Evolutionary conservation across 306 rosid species (phyloP).

Genomic region (Lathyrus oleraceus): DNA sequence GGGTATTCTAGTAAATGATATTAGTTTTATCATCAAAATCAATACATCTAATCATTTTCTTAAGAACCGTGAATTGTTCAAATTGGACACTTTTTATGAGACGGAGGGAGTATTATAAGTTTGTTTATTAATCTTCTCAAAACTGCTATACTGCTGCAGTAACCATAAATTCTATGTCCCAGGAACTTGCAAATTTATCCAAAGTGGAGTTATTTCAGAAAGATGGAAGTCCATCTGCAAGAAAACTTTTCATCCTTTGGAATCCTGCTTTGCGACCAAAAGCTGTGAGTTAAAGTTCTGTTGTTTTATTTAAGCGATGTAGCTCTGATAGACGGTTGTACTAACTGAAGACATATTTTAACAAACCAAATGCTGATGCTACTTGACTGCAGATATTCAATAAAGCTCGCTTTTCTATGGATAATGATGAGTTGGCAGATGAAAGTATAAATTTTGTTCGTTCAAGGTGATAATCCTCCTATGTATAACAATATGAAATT

Average conservation of each 20-base stretch:
- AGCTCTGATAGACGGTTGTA: not conserved
- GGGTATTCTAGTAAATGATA: no score
- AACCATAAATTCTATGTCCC: constrained; percentile 31
- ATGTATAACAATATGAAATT: not conserved
- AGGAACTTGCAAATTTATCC: constrained; percentile 90
- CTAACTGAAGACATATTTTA: constrained; percentile 25
- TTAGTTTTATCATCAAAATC: no score
- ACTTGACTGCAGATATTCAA: constrained; percentile 46
- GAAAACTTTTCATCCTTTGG: constrained; percentile 90
- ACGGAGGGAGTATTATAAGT: no score
- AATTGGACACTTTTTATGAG: no score
- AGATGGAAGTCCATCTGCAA: constrained; percentile 93
- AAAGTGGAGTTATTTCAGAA: constrained; percentile 74
- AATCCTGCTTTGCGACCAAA: constrained; percentile 55
- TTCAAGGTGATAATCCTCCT: constrained; percentile 56
- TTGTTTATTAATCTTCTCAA: constrained; percentile 7
- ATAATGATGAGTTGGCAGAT: constrained; percentile 38
- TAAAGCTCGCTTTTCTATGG: constrained; percentile 27
- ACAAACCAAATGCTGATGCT: constrained; percentile 28
- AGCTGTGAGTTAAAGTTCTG: constrained; percentile 43
- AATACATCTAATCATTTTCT: no score
- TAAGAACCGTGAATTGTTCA: no score
- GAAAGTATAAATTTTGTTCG: constrained; percentile 48
- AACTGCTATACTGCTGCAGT: constrained; percentile 9
- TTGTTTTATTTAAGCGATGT: constrained; percentile 19